Conservation (phyloP, 768 basidiomycete species). For the Pholiota microspora region DNA sequence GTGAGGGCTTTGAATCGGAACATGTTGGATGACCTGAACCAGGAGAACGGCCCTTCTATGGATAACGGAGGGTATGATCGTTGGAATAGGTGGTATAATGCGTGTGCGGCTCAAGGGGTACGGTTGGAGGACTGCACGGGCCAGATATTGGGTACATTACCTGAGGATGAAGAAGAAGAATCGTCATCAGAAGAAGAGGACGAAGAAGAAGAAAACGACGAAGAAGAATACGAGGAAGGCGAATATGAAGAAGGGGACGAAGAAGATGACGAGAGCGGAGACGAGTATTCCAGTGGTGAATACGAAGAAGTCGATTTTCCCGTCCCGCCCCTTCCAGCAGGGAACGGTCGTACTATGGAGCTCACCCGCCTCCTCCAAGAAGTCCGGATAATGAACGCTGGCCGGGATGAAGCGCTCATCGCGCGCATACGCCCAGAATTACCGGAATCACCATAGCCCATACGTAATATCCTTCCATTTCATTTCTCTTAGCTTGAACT, state of each 20-base stretch:
- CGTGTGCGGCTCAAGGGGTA: slow-evolving; percentile 46
- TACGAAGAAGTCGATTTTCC: slow-evolving; percentile 26
- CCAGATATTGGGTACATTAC: slow-evolving; percentile 51
- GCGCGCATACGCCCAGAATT: slow-evolving; percentile 15
- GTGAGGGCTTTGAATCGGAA: slow-evolving; percentile 57
- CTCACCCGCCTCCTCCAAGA: slow-evolving; percentile 56
- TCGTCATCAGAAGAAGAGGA: slow-evolving; percentile 22
- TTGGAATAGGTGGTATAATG: slow-evolving; percentile 72
- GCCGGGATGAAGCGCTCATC: slow-evolving; percentile 39
- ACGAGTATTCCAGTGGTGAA: slow-evolving; percentile 2
- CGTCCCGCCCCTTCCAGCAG: slow-evolving; percentile 27
- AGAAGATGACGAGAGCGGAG: background rate
- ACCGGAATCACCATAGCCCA: slow-evolving; percentile 1
- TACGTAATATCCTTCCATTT: background rate
- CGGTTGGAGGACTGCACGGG: slow-evolving; percentile 79
- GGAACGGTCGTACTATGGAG: slow-evolving; percentile 34
- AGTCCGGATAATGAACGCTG: slow-evolving; percentile 49
- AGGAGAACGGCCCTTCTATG: slow-evolving; percentile 44
- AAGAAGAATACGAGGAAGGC: slow-evolving; percentile 10
- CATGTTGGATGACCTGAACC: slow-evolving; percentile 57
- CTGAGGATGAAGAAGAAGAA: slow-evolving; percentile 28
- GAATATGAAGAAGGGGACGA: slow-evolving; percentile 7
- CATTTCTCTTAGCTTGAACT: too few species aligned
- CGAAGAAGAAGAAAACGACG: slow-evolving; percentile 7
- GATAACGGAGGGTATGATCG: slow-evolving; percentile 44